phyloP scores from a whole-genome alignment of 2,329 filamentous ascomycete genomes.

The Sclerotinia subarctica region DNA sequence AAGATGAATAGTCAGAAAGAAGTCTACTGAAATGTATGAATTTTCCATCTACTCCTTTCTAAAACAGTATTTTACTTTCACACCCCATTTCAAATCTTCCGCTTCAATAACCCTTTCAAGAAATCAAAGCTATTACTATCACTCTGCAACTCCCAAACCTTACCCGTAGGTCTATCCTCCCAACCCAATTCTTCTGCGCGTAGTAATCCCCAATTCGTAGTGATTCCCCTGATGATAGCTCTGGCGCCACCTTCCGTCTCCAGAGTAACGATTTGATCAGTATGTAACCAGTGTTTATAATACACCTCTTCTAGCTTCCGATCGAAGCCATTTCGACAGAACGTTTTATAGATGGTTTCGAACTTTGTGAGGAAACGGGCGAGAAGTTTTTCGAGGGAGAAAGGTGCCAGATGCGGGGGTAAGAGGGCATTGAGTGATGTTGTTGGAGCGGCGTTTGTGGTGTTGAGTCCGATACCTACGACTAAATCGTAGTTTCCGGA shows the following conservation, averaged over 20 bases:
- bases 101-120: conserved; percentile 80
- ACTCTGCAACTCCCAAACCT: conserved; percentile 80
- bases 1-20: neutral
- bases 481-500: conserved; percentile 78
- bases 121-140: conserved; percentile 99
- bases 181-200: conserved; percentile 77
- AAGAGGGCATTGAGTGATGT: conserved; percentile 79
- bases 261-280: conserved; percentile 66
- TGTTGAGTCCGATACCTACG: conserved; percentile 83
- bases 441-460: conserved; percentile 78
- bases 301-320: conserved; percentile 70
- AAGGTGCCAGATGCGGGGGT: conserved; percentile 48
- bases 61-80: neutral
- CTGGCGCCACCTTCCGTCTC: conserved; percentile 74
- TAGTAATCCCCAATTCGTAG: conserved; percentile 84
- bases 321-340: conserved; percentile 73
- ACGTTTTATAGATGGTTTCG: conserved; percentile 72
- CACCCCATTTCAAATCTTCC: conserved; percentile 50
- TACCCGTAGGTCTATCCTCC: conserved; percentile 71
- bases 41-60: neutral
- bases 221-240: conserved; percentile 82
- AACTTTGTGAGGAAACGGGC: conserved; percentile 76
- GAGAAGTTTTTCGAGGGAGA: conserved; percentile 75
- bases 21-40: too few relatives aligned
- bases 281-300: conserved; percentile 84